Evolutionary conservation across 495 filamentous ascomycete species (phyloP).

Genomic region (Annulohypoxylon stygium): DNA sequence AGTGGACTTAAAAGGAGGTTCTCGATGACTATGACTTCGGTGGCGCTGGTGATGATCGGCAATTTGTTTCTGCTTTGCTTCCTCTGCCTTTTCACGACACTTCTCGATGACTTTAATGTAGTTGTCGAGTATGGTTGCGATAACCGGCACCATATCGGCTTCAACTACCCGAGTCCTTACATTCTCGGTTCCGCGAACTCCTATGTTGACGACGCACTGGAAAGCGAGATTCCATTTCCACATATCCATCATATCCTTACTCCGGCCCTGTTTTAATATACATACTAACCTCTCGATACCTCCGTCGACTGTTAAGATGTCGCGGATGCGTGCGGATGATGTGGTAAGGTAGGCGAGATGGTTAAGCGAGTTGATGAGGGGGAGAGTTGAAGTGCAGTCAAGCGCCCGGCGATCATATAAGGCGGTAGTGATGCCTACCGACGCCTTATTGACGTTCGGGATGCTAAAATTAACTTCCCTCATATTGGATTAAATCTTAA

Average conservation of each 20-base stretch:
- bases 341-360: constrained; percentile 98
- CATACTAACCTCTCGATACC: constrained; percentile 95
- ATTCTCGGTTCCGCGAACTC: constrained; percentile 91
- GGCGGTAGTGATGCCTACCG: constrained; percentile 98
- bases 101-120: constrained; percentile 97
- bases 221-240: constrained; percentile 99
- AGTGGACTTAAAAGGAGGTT: constrained; percentile 59
- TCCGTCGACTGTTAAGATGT: constrained; percentile 98
- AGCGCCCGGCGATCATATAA: constrained; percentile 97
- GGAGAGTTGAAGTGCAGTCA: constrained; percentile 97
- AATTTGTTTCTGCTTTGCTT: constrained; percentile 66
- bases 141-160: constrained; percentile 98
- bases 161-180: constrained; percentile 96
- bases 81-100: constrained; percentile 84
- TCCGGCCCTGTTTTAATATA: constrained; percentile 96
- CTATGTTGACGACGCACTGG: constrained; percentile 98
- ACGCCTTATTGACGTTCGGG: constrained; percentile 99
- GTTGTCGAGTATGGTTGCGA: constrained; percentile 98
- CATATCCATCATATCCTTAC: constrained; percentile 98
- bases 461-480: constrained; percentile 99
- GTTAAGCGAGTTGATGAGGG: constrained; percentile 97
- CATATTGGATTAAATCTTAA: constrained; percentile 69
- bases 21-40: constrained; percentile 57
- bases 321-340: constrained; percentile 96
- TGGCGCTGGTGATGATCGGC: constrained; percentile 59